A percentile compares a stretch with the other conserved stretches of the same genome.
These are phyloP conservation scores for Rosa multiflora DNA, from an alignment of 306 rosid species.

Conservation along the genomic window DNA sequence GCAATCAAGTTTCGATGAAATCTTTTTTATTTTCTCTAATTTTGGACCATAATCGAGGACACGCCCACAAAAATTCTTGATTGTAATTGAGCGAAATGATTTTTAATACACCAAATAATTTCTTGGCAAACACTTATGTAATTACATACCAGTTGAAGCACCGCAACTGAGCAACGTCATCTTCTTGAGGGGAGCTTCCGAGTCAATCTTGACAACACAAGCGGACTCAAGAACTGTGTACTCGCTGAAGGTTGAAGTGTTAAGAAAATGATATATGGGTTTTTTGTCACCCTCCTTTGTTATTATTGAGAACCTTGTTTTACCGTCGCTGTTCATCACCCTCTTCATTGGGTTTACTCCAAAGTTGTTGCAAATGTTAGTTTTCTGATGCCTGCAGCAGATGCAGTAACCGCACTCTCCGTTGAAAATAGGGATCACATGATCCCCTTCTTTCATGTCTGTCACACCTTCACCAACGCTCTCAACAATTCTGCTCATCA, in stretches of 20 bases:
- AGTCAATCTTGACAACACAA: conserved; percentile 55
- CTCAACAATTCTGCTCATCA: conserved; percentile 55
- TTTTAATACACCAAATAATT: not conserved
- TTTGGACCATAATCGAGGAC: too few relatives aligned
- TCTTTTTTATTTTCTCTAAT: too few relatives aligned
- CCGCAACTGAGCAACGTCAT: conserved; percentile 80
- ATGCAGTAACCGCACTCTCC: conserved; percentile 76
- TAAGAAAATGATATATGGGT: conserved; percentile 69
- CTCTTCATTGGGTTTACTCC: conserved; percentile 63
- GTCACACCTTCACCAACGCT: conserved; percentile 78
- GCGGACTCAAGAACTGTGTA: conserved; percentile 74
- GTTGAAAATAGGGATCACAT: conserved; percentile 63
- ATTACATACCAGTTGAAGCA: conserved; percentile 58
- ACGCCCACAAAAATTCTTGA: too few relatives aligned
- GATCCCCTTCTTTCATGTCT: conserved; percentile 61
- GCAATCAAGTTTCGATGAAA: not conserved
- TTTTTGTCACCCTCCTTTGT: conserved; percentile 1
- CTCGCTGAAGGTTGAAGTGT: conserved; percentile 81
- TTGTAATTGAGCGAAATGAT: too few relatives aligned
- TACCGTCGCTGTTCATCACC: conserved; percentile 60
- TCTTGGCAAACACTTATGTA: not conserved
- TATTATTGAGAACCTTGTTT: conserved; percentile 41
- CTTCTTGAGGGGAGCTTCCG: conserved; percentile 35
- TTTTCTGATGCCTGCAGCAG: conserved; percentile 41
- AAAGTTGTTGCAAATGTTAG: conserved; percentile 50